Conservation (phyloP, 1,284 basidiomycete genomes). For the Sutorius eximius region DNA sequence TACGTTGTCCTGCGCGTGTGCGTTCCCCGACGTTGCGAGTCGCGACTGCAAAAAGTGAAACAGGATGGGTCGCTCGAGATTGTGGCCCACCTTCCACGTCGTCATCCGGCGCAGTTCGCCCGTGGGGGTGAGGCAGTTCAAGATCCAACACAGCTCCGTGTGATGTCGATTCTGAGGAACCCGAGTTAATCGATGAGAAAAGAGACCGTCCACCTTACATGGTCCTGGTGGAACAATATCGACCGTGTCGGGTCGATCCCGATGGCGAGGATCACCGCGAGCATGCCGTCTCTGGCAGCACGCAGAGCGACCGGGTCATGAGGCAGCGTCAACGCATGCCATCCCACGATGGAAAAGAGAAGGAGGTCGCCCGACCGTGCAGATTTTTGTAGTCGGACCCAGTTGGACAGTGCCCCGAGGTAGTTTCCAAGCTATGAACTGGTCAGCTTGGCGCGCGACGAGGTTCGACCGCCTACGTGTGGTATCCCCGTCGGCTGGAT, state of each 20-base stretch:
- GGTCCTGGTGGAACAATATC: slow-evolving; percentile 79
- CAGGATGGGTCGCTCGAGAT: background rate
- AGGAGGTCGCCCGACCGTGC: slow-evolving; percentile 61
- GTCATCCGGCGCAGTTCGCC: slow-evolving; percentile 89
- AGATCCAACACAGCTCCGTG: slow-evolving; percentile 88
- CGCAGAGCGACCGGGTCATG: slow-evolving; percentile 72
- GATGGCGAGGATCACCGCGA: slow-evolving; percentile 82
- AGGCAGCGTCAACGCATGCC: slow-evolving; percentile 91
- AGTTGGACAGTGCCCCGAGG: slow-evolving; percentile 86
- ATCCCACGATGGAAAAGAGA: slow-evolving; percentile 89
- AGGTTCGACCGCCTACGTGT: slow-evolving; percentile 57
- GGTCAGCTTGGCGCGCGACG: slow-evolving; percentile 4
- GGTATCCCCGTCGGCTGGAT: slow-evolving; percentile 86
- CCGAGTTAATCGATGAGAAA: background rate
- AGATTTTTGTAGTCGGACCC: slow-evolving; percentile 77
- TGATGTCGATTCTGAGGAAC: slow-evolving; percentile 73
- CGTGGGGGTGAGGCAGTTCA: slow-evolving; percentile 83
- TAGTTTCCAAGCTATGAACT: slow-evolving; percentile 83
- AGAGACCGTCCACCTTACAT: slow-evolving; percentile 49
- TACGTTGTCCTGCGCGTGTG: slow-evolving; percentile 71
- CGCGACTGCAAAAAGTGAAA: slow-evolving; percentile 54
- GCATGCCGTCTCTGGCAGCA: slow-evolving; percentile 70
- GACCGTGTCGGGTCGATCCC: slow-evolving; percentile 81
- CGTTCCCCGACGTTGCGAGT: slow-evolving; percentile 72
- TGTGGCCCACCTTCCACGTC: slow-evolving; percentile 82